Conservation (phyloP, 768 basidiomycete species). For the Sistotremastrum niveocremeum region DNA sequence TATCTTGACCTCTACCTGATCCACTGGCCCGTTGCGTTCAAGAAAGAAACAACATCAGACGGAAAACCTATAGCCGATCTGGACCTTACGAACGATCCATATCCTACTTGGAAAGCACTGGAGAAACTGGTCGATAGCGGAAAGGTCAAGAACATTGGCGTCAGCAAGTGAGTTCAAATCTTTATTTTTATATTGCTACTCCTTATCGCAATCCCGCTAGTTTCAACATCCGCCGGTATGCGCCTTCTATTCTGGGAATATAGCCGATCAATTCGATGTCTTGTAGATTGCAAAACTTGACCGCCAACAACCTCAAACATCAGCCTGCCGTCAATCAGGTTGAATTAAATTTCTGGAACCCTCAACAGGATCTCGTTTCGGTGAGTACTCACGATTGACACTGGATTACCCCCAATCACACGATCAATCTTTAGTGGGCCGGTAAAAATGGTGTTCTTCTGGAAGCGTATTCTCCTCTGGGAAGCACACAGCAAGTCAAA, state of each 20-base stretch:
- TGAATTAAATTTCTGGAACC: conserved; percentile 65
- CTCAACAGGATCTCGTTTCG: conserved; percentile 60
- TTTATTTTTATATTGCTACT: too few relatives aligned
- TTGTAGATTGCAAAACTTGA: conserved; percentile 43
- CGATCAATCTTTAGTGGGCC: conserved; percentile 38
- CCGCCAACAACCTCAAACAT: conserved; percentile 44
- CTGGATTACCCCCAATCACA: too few relatives aligned
- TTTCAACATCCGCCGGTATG: too few relatives aligned
- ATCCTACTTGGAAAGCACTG: conserved; percentile 70
- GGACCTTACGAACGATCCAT: conserved; percentile 52
- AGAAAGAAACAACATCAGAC: conserved; percentile 34
- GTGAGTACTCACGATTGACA: too few relatives aligned
- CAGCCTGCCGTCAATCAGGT: conserved; percentile 66
- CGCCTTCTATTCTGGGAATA: too few relatives aligned
- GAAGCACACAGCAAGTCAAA: conserved; percentile 44
- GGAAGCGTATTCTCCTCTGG: conserved; percentile 69
- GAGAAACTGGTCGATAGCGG: conserved; percentile 69
- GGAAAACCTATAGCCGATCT: conserved; percentile 21
- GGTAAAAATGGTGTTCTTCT: conserved; percentile 50
- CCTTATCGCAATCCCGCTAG: too few relatives aligned
- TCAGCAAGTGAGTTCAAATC: conserved; percentile 74
- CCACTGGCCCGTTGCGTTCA: conserved; percentile 63
- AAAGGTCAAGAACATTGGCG: conserved; percentile 65
- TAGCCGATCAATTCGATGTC: too few relatives aligned
- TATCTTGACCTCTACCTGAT: conserved; percentile 76